phyloP scores from a whole-genome alignment of 2,329 filamentous ascomycete species.

The Gnomoniopsis sp. region DNA sequence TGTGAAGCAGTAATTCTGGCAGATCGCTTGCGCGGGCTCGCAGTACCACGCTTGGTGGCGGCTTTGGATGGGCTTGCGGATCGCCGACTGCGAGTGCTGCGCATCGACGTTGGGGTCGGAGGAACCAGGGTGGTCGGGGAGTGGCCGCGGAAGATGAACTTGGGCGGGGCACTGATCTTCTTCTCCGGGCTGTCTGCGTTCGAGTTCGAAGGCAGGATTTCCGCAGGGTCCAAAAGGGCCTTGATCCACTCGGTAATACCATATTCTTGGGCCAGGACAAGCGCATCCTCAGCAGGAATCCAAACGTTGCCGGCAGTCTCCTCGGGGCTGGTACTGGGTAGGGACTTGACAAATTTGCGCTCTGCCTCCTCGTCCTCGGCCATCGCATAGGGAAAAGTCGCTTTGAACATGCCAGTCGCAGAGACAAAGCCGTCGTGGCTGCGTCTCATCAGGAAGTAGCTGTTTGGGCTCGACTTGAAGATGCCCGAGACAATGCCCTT shows the following conservation, averaged over 20 bases:
- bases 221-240: constrained; percentile 84
- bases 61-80: constrained; percentile 56
- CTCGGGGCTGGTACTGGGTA: constrained; percentile 76
- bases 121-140: constrained; percentile 42
- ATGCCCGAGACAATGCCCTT: constrained; percentile 91
- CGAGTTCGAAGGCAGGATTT: constrained; percentile 60
- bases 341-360: constrained; percentile 79
- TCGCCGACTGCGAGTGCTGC: constrained; percentile 48
- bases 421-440: constrained; percentile 82
- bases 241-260: constrained; percentile 81
- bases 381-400: constrained; percentile 77
- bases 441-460: constrained; percentile 94
- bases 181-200: constrained; percentile 62
- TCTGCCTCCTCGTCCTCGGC: constrained; percentile 70
- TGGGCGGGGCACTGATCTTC: constrained; percentile 77
- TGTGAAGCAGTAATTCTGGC: constrained; percentile 38
- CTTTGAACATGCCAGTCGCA: constrained; percentile 90
- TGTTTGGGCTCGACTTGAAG: constrained; percentile 83
- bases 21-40: constrained; percentile 54
- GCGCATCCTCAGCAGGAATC: constrained; percentile 80
- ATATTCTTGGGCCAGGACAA: constrained; percentile 84
- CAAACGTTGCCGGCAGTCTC: constrained; percentile 97
- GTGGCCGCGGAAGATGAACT: constrained; percentile 47
- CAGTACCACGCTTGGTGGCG: constrained; percentile 38
- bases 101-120: constrained; percentile 44